These are phyloP conservation scores for Apiospora pterosperma DNA, from an alignment of 2,329 filamentous ascomycete species.

Conservation along the genomic window DNA sequence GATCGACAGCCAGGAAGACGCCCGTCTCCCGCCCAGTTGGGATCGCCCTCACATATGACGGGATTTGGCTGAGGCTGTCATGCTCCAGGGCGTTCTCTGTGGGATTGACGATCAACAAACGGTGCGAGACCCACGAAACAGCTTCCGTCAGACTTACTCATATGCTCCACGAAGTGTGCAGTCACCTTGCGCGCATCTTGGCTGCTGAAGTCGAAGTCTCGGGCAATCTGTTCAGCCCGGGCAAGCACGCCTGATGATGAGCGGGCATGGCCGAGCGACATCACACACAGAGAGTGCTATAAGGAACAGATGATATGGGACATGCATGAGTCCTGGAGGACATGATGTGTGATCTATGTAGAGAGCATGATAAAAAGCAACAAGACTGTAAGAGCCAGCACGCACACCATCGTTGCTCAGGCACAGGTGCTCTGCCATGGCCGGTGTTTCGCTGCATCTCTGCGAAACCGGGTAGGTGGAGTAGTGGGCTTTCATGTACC, in stretches of 20 bases:
- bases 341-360: neutral
- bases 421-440: neutral
- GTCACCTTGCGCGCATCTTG: slow-evolving; percentile 13
- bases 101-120: neutral
- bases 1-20: slow-evolving; percentile 28
- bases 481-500: neutral
- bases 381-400: neutral
- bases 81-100: slow-evolving; percentile 49
- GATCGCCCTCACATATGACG: slow-evolving; percentile 72
- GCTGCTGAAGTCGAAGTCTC: slow-evolving; percentile 9
- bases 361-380: neutral
- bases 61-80: slow-evolving; percentile 66
- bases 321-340: neutral
- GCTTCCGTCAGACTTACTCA: too few species aligned
- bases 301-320: neutral
- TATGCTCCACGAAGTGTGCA: slow-evolving; percentile 15
- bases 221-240: slow-evolving; percentile 5
- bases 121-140: too few species aligned
- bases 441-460: neutral
- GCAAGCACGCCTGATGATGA: slow-evolving; percentile 4
- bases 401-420: neutral
- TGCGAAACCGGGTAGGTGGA: neutral
- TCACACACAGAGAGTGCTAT: neutral
- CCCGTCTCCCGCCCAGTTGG: slow-evolving; percentile 76
- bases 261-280: slow-evolving; percentile 1